phyloP scores from a whole-genome alignment of 305 asterid species.

The Ilex paraguariensis region DNA sequence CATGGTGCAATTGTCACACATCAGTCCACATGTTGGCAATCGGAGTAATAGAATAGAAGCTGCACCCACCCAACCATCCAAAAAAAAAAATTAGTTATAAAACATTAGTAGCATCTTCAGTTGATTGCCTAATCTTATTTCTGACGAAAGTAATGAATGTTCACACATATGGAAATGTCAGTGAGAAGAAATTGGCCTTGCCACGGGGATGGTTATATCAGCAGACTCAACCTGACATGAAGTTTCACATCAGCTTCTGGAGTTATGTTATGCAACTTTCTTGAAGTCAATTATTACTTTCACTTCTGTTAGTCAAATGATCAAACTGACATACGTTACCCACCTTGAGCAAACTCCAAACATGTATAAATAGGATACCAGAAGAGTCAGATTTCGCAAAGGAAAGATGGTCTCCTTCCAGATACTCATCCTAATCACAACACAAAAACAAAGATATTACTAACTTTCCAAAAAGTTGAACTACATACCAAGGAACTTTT shows the following conservation, averaged over 20 bases:
- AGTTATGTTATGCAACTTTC: too few species aligned
- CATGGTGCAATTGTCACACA: not conserved
- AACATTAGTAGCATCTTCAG: not conserved
- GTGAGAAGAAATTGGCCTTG: not conserved
- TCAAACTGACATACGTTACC: not conserved
- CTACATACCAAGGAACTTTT: not conserved
- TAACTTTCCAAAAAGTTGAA: too few species aligned
- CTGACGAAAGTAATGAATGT: too few species aligned
- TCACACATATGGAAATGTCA: not conserved
- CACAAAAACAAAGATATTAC: constrained; percentile 6
- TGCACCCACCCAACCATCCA: not conserved
- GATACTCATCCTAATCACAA: constrained; percentile 70
- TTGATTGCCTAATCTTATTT: not conserved
- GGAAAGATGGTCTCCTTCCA: constrained; percentile 81
- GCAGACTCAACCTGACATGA: too few species aligned
- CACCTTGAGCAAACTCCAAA: constrained; percentile 90
- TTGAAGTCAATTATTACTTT: too few species aligned
- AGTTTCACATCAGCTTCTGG: too few species aligned
- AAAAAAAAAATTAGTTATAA: too few species aligned
- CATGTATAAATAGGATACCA: constrained; percentile 65
- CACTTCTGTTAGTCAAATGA: not conserved
- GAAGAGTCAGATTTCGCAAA: constrained; percentile 78
- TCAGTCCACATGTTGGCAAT: not conserved
- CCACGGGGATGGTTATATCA: too few species aligned
- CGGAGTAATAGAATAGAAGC: not conserved